Base-by-base conservation (phyloP, 164 flowering plant species). In the Magnolia sinica region DNA sequence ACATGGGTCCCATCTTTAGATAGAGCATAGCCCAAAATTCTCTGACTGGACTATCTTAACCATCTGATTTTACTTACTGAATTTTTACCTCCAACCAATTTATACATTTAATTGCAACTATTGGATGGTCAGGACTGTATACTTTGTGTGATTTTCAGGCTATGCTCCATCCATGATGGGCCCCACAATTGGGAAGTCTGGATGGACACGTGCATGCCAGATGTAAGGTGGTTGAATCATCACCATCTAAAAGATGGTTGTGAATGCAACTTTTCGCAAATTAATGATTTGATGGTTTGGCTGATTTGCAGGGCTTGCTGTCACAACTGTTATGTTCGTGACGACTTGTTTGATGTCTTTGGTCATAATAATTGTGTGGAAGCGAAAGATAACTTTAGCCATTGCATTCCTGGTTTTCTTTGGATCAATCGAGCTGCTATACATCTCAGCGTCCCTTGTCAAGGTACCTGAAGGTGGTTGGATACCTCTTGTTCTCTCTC, bases 391-490 rank as follows among this genome's bases (percentile, higher is more conserved):
- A 27, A 18, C 63, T 0, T 27, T 18, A 7, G 81, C 88, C 20
- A 50, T 84, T 22, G 78, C 80, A 10, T 92, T 90, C 72, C 37
- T 88, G 4, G 18, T 86, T 27, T 77, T 86, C 73, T 91, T 90
- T 73, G 93, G 91, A 23, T 85, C 87, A 0, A 71, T 92, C 11
- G 97, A 92, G 79, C 78, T 87, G 29, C 79, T 91, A 16, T 91
- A 89, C 87, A 76, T 89, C 64, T 88, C 95, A 4, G 86, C 95
- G 14, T 89, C 81, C 55, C 73, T 87, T 69, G 63, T 50, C 71
- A 91, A 90, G 74, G 80, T 92, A 45, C 85, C 86, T 1, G 84
- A 87, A 82, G 97, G 97, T 0, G 95, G 92, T 5, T 92, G 94
- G 93, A 79, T 91, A 29, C 87, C 94, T 0, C 80, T 92, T 45